These are phyloP conservation scores for Thamnidium elegans DNA, from an alignment of 192 early-diverging fungal species.

Conservation along the genomic window DNA sequence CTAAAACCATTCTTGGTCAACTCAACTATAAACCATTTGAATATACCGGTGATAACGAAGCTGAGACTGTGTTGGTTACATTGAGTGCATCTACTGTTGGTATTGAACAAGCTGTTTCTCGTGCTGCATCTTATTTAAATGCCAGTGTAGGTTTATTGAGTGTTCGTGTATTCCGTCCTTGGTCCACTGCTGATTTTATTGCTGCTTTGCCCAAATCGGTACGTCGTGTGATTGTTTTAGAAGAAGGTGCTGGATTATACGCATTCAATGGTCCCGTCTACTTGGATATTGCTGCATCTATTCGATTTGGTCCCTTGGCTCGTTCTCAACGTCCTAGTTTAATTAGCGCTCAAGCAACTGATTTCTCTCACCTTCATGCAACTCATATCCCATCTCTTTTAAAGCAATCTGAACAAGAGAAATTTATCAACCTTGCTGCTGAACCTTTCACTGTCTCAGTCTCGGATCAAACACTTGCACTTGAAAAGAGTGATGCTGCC, in stretches of 20 bases:
- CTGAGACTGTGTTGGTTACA: conserved; percentile 78
- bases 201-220: conserved; percentile 61
- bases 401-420: conserved; percentile 8
- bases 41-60: conserved; percentile 69
- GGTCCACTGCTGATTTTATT: conserved; percentile 73
- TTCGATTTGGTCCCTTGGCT: conserved; percentile 48
- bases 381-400: conserved; percentile 22
- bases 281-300: conserved; percentile 70
- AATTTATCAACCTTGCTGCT: conserved; percentile 31
- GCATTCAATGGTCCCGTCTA: conserved; percentile 64
- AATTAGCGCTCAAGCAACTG: conserved; percentile 50
- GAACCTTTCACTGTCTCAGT: conserved; percentile 22
- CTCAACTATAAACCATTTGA: conserved; percentile 74
- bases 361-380: conserved; percentile 30
- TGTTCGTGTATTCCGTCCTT: conserved; percentile 81
- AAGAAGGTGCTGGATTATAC: conserved; percentile 51
- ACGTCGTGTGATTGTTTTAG: conserved; percentile 74
- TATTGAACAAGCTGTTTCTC: conserved; percentile 51
- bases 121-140: conserved; percentile 30
- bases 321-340: conserved; percentile 38
- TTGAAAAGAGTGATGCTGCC: conserved; percentile 5
- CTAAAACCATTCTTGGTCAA: conserved; percentile 41
- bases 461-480: conserved; percentile 9
- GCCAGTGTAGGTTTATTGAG: conserved; percentile 65
- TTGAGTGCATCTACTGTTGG: conserved; percentile 59